Percentiles rank a stretch among this genome's conserved stretches.
Conservation (phyloP, 2,329 filamentous ascomycete species). For the Parastagonospora avenae region DNA sequence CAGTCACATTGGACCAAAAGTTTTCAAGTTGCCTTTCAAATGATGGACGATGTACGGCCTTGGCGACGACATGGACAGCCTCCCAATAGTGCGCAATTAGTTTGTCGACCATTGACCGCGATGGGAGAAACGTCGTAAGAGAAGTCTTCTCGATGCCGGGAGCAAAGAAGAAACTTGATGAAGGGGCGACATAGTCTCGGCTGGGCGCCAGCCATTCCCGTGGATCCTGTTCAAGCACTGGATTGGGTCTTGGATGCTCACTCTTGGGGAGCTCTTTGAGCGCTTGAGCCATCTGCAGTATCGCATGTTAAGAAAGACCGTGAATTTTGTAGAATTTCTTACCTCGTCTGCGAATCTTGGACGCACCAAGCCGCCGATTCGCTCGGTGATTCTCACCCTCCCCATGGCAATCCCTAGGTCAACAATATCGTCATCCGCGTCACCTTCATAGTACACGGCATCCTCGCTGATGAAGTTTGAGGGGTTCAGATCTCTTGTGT, state of each 20-base stretch:
- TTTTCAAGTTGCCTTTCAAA: slow-evolving; percentile 68
- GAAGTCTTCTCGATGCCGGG: slow-evolving; percentile 52
- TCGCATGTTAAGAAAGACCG: too few relatives aligned
- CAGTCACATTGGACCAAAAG: slow-evolving; percentile 68
- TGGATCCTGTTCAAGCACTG: slow-evolving; percentile 18
- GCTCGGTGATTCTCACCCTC: slow-evolving; percentile 73
- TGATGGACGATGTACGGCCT: slow-evolving; percentile 69
- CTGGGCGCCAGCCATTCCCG: slow-evolving; percentile 66
- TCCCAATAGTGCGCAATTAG: slow-evolving; percentile 71
- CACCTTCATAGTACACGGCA: slow-evolving; percentile 69
- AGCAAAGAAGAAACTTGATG: slow-evolving; percentile 70
- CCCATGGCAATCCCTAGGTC: slow-evolving; percentile 75
- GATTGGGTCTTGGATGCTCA: slow-evolving; percentile 11
- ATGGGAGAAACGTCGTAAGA: slow-evolving; percentile 66
- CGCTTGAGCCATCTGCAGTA: slow-evolving; percentile 34
- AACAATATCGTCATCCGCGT: slow-evolving; percentile 69
- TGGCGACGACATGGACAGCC: slow-evolving; percentile 70
- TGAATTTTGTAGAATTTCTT: too few relatives aligned
- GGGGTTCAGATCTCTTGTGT: slow-evolving; percentile 65
- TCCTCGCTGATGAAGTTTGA: slow-evolving; percentile 68
- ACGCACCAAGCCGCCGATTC: slow-evolving; percentile 73
- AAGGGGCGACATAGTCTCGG: slow-evolving; percentile 69
- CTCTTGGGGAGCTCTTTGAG: slow-evolving; percentile 34
- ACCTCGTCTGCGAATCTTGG: slow-evolving; percentile 75
- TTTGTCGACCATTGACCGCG: slow-evolving; percentile 61